A percentile compares a stretch with the other conserved stretches of the same genome.
phyloP scores from a whole-genome alignment of 2,329 filamentous ascomycete species.

The Sporothrix pallida region DNA sequence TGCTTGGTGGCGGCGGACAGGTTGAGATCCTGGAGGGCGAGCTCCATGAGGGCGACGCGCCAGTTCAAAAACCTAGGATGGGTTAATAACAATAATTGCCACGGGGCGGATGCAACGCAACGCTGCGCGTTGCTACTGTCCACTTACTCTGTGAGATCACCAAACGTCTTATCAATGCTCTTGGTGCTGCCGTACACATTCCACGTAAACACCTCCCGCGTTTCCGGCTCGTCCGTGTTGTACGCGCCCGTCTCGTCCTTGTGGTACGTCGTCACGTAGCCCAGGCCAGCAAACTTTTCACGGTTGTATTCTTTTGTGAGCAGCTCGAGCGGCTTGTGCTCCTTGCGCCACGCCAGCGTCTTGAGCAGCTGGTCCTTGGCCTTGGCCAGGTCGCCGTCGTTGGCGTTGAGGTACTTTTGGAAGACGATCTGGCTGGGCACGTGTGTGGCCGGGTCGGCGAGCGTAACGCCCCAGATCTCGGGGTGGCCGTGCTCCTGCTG shows the following conservation, averaged over 20 bases:
- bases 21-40: slow-evolving; percentile 75
- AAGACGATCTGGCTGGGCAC: slow-evolving; percentile 82
- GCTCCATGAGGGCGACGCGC: slow-evolving; percentile 90
- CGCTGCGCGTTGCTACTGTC: too few relatives aligned
- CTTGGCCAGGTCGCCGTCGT: slow-evolving; percentile 73
- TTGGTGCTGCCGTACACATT: slow-evolving; percentile 92
- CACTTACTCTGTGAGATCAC: slow-evolving; percentile 74
- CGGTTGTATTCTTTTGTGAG: slow-evolving; percentile 68
- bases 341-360: slow-evolving; percentile 82
- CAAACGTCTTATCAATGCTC: slow-evolving; percentile 80
- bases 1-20: slow-evolving; percentile 70
- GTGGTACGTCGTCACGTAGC: slow-evolving; percentile 76
- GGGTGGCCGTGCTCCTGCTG: slow-evolving; percentile 26
- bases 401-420: slow-evolving; percentile 93
- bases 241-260: slow-evolving; percentile 56
- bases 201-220: slow-evolving; percentile 78
- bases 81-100: too few relatives aligned
- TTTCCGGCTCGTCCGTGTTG: slow-evolving; percentile 44
- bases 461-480: slow-evolving; percentile 87
- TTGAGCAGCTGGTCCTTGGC: slow-evolving; percentile 79
- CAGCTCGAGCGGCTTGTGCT: slow-evolving; percentile 72
- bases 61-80: slow-evolving; percentile 54
- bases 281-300: slow-evolving; percentile 76
- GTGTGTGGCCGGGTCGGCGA: slow-evolving; percentile 60
- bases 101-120: too few relatives aligned